Evolutionary conservation across 2,329 filamentous ascomycete genomes (phyloP), one percentile per base, ranked within the genome.

Genomic region (Ophiocordyceps camponoti-saundersi): DNA sequence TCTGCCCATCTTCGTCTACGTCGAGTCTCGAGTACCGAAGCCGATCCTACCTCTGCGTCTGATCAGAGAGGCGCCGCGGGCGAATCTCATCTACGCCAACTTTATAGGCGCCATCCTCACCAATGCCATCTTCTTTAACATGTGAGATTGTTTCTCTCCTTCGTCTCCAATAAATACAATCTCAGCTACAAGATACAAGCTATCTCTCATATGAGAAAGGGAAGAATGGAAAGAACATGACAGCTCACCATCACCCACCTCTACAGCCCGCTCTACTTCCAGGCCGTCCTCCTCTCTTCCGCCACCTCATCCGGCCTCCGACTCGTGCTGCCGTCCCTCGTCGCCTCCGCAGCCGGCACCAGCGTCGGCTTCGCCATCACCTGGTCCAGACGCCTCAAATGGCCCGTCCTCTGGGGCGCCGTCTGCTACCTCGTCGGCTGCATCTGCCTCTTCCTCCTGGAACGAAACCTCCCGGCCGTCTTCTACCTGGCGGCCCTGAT

Each of bases 261-360:
- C 11, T 5, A 4, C 26, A 77, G 77, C 6, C 84, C 84, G 1
- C 67, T 89, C 8, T 89, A 81, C 65, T 88, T 85, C 64, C 82
- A 86, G 58, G 81, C 79, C 36, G 82, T 86, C 23, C 77, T 85
- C 44, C 70, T 83, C 46, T 78, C 80, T 48, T 73, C 71, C 6
- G 79, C 84, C 16, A 86, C 83, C 0, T 67, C 71, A 22, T 85
- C 83, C 0, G 84, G 84, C n/a, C 72, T 87, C 26, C 75, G 79
- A 42, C 78, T 89, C 46, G 71, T 85, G 20, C 66, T 80, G 7
- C 78, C 80, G 5, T 77, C 78, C 1, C 53, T 79, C 23, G 72
- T 72, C 2, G 62, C 75, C 26, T 78, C 77, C 42, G 43, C 62
- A 32, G 63, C 69, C 7, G 80, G 79, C 42, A 69, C 77, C 1